Evolutionary conservation across 192 early-diverging fungal genomes (phyloP).

Genomic region (Umbelopsis sp.): DNA sequence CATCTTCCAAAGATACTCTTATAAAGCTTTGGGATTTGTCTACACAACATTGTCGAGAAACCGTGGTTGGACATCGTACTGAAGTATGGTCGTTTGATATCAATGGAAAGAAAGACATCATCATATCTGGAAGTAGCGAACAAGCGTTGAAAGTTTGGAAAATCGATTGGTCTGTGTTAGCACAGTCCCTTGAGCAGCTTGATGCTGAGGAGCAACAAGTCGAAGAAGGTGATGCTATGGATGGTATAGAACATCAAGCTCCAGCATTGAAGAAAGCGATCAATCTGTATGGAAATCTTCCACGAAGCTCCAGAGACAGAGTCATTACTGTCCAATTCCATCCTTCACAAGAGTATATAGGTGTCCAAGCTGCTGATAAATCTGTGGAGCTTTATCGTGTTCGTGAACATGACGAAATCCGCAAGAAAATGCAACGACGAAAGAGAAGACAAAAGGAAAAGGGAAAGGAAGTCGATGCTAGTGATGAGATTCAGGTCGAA

Average conservation of each 20-base stretch:
- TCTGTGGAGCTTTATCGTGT: slow-evolving; percentile 84
- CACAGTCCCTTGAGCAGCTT: slow-evolving; percentile 51
- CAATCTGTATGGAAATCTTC: slow-evolving; percentile 73
- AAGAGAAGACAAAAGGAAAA: slow-evolving; percentile 81
- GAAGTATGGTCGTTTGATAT: slow-evolving; percentile 92
- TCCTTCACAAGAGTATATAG: slow-evolving; percentile 76
- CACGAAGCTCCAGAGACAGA: slow-evolving; percentile 80
- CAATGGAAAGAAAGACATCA: slow-evolving; percentile 60
- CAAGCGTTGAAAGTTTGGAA: slow-evolving; percentile 87
- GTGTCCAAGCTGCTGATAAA: slow-evolving; percentile 78
- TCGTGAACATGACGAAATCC: slow-evolving; percentile 77
- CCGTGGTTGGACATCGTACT: slow-evolving; percentile 87
- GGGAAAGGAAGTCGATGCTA: slow-evolving; percentile 49
- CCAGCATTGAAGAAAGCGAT: slow-evolving; percentile 64
- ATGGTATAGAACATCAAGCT: slow-evolving; percentile 46
- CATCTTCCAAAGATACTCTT: slow-evolving; percentile 94
- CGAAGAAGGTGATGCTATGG: slow-evolving; percentile 32
- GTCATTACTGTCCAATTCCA: slow-evolving; percentile 81
- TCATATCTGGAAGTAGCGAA: slow-evolving; percentile 89
- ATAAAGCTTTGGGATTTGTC: slow-evolving; percentile 96
- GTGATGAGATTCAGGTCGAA: slow-evolving; percentile 61
- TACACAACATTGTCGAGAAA: slow-evolving; percentile 95
- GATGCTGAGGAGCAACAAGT: slow-evolving; percentile 40
- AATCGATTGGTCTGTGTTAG: slow-evolving; percentile 65
- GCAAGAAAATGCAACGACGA: slow-evolving; percentile 80